Base-by-base conservation (phyloP, 257 asterid genomes). In the Ligustrum vulgare region DNA sequence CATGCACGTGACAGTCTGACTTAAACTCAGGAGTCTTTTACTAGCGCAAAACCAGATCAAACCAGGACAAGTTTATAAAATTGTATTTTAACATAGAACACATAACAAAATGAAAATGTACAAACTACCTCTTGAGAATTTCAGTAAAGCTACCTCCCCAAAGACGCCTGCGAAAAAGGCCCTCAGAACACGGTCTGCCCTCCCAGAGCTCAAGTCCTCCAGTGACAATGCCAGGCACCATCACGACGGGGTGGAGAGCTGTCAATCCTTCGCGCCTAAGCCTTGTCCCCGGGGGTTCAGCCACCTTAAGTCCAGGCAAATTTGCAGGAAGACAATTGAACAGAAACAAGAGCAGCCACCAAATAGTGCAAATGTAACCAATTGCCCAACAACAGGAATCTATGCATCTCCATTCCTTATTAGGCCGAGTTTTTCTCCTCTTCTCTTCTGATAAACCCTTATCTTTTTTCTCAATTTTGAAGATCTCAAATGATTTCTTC, bases 141-240 rank as follows among this genome's bases (percentile, higher is more conserved):
- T 89, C 91, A 20, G 91, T 73, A 79, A 92, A 92, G 81, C 91
- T 82, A 34, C 96, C 99, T 18, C 93, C 99, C 98, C 98, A 94
- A 6, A 94, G 90, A 66, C 97, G 83, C 71, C 84, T 85, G 36
- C 98, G 86, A 68, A 94, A 94, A 15, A 94, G 87, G 74, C 96
- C 97, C 5, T 91, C 89, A 4, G 96, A 82, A 79, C 98, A 94
- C 6, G 98, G 96, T 80, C 90, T 69, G 6, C 98, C 97, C 81
- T 94, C 97, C 98, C 97, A 90, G 8, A 94, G 91, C 89, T 91
- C 98, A 10, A 94, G 97, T 3, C 97, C 97, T 1, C 97, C 98
- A 18, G 97, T 91, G 76, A 93, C 91, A 86, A 91, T 90, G 83
- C 97, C 97, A 25, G 97, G 97, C 56, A 91, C 94, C 77, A 93